These are phyloP conservation scores for Metschnikowia sp. DNA, from an alignment of 805 yeast genomes.

Conservation along the genomic window DNA sequence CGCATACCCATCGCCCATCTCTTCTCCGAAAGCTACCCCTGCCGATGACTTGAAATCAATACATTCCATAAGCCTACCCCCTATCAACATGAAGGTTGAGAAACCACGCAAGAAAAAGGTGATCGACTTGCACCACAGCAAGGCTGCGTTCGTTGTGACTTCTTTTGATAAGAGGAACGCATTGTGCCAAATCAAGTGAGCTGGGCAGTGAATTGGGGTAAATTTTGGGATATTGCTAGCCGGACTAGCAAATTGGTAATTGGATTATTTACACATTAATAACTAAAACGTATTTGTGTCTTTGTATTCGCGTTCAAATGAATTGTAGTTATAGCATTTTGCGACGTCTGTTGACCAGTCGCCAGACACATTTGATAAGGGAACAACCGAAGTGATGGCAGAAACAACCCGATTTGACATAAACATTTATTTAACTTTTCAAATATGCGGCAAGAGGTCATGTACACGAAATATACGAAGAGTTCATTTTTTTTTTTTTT, in stretches of 20 bases:
- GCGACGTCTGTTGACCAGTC: too few relatives aligned
- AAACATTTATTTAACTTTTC: too few relatives aligned
- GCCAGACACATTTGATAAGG: too few relatives aligned
- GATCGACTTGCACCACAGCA: not conserved
- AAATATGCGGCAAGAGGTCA: too few relatives aligned
- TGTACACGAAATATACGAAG: too few relatives aligned
- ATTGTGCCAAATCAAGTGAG: constrained; percentile 19
- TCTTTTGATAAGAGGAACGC: constrained; percentile 29
- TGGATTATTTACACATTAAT: not conserved
- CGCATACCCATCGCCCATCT: constrained; percentile 32
- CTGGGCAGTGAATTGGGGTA: too few relatives aligned
- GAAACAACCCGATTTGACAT: too few relatives aligned
- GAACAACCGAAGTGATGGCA: too few relatives aligned
- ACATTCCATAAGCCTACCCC: constrained; percentile 6
- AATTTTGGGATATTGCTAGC: constrained; percentile 7
- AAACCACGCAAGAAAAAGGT: constrained; percentile 9
- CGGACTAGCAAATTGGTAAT: constrained; percentile 6
- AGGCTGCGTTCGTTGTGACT: constrained; percentile 31
- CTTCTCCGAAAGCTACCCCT: constrained; percentile 23
- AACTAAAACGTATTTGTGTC: not conserved
- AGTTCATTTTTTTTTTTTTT: too few relatives aligned
- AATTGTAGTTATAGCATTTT: too few relatives aligned
- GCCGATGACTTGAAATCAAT: constrained; percentile 11
- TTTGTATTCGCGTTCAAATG: too few relatives aligned
- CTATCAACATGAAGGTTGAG: constrained; percentile 14